Percentiles rank a stretch among this genome's conserved stretches.
These are phyloP conservation scores for Ophiostoma ulmi DNA, from an alignment of 2,329 filamentous ascomycete genomes.

Conservation along the genomic window DNA sequence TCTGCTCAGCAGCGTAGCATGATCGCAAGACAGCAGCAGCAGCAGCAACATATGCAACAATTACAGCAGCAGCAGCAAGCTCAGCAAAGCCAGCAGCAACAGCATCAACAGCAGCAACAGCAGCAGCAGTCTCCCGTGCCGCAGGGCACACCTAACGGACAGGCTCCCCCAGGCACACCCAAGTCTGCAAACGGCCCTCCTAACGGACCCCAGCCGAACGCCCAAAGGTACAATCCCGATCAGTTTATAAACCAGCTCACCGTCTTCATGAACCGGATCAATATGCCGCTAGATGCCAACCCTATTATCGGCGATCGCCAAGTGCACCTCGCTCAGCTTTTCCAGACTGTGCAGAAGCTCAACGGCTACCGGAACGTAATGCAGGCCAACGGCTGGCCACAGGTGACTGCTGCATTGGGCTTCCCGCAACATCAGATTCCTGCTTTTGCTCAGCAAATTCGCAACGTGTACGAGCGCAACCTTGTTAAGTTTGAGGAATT, in stretches of 20 bases:
- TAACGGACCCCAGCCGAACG: constrained; percentile 29
- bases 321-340: constrained; percentile 71
- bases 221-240: constrained; percentile 45
- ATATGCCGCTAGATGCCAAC: constrained; percentile 67
- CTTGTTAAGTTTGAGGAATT: constrained; percentile 71
- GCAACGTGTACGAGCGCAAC: constrained; percentile 69
- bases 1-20: constrained; percentile 37
- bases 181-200: constrained; percentile 16
- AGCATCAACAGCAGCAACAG: constrained; percentile 35
- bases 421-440: constrained; percentile 60
- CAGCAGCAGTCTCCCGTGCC: constrained; percentile 29
- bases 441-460: constrained; percentile 63
- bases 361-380: constrained; percentile 73
- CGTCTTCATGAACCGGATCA: constrained; percentile 70
- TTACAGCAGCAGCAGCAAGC: constrained; percentile 37
- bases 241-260: constrained; percentile 71
- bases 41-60: constrained; percentile 31
- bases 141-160: constrained; percentile 47
- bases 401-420: constrained; percentile 61
- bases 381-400: constrained; percentile 65
- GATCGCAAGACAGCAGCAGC: constrained; percentile 33
- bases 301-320: constrained; percentile 69
- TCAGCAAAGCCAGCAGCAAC: constrained; percentile 40
- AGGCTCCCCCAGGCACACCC: constrained; percentile 44
- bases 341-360: constrained; percentile 67